Conservation (phyloP, 331 rosid species). For the Erythrophleum ivorense region DNA sequence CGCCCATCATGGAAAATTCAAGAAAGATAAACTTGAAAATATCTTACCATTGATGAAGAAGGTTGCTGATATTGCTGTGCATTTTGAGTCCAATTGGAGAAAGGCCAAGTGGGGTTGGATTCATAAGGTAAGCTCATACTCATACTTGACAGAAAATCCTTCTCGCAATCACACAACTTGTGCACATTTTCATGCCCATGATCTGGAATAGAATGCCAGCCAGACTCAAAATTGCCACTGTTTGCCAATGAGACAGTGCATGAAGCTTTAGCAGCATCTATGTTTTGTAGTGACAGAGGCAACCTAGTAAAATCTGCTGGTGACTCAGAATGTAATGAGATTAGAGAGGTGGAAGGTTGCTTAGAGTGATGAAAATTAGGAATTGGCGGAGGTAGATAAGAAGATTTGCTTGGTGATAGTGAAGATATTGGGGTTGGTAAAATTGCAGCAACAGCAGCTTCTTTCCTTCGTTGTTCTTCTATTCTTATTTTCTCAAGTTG, state of each 20-base stretch:
- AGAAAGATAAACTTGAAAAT: slow-evolving; percentile 1
- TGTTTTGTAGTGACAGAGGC: not conserved
- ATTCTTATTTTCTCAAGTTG: slow-evolving; percentile 82
- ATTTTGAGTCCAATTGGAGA: slow-evolving; percentile 48
- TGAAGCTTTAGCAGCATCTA: slow-evolving; percentile 35
- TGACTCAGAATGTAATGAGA: slow-evolving; percentile 45
- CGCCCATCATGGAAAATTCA: not conserved
- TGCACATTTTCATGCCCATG: slow-evolving; percentile 47
- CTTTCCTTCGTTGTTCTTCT: slow-evolving; percentile 70
- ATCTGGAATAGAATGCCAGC: slow-evolving; percentile 33
- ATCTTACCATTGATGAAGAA: slow-evolving; percentile 59
- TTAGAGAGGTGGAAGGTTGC: slow-evolving; percentile 21
- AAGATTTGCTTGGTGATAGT: slow-evolving; percentile 46
- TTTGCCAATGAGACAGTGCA: slow-evolving; percentile 51
- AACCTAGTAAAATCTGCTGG: slow-evolving; percentile 46
- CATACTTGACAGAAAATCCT: slow-evolving; percentile 41
- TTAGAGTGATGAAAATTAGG: slow-evolving; percentile 47
- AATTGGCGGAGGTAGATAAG: slow-evolving; percentile 40
- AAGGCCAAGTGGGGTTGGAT: slow-evolving; percentile 50
- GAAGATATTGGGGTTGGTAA: slow-evolving; percentile 52
- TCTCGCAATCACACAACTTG: slow-evolving; percentile 50
- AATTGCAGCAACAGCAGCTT: slow-evolving; percentile 35
- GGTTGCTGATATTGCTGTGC: slow-evolving; percentile 55
- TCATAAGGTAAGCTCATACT: slow-evolving; percentile 51
- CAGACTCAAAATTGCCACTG: slow-evolving; percentile 48